Conservation (phyloP, 2,329 filamentous ascomycete genomes). For the Achaetomium macrosporum region DNA sequence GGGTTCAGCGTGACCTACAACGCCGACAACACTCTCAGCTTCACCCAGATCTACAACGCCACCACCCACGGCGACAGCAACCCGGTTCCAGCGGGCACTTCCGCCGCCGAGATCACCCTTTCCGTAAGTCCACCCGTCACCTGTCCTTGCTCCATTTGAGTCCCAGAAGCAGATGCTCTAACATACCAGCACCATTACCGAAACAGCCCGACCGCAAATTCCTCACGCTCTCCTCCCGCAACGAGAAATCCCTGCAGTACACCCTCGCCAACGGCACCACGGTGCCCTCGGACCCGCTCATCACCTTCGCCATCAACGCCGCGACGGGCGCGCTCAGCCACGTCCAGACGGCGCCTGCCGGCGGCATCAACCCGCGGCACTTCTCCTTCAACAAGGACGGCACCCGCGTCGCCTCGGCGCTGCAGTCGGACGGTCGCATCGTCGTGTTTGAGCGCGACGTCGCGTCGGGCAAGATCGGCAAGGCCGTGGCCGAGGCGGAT, state of each 20-base stretch:
- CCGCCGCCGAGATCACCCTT: constrained; percentile 51
- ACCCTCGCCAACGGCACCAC: constrained; percentile 37
- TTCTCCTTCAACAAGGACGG: constrained; percentile 62
- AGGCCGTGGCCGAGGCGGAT: constrained; percentile 38
- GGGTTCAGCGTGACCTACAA: constrained; percentile 52
- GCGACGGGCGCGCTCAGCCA: constrained; percentile 50
- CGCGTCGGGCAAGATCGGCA: constrained; percentile 50
- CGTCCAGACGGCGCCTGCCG: constrained; percentile 54
- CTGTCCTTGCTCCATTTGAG: neutral
- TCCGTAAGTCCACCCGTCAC: constrained; percentile 42
- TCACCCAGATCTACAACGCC: constrained; percentile 43
- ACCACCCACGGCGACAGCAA: constrained; percentile 42
- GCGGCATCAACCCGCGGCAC: constrained; percentile 60
- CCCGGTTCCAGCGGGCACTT: constrained; percentile 35
- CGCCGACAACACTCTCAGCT: constrained; percentile 35
- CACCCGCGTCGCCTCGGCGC: constrained; percentile 57
- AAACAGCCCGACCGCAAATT: constrained; percentile 53
- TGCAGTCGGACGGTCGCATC: constrained; percentile 56
- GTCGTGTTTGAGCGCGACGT: constrained; percentile 57
- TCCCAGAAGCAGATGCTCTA: neutral
- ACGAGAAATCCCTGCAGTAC: constrained; percentile 51
- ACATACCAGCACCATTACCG: neutral
- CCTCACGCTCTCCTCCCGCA: constrained; percentile 63
- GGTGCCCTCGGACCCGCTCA: constrained; percentile 57
- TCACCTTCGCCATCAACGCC: constrained; percentile 53